Evolutionary conservation across 169 alveolate genomes (phyloP).

Genomic region (Eimeria praecox): DNA sequence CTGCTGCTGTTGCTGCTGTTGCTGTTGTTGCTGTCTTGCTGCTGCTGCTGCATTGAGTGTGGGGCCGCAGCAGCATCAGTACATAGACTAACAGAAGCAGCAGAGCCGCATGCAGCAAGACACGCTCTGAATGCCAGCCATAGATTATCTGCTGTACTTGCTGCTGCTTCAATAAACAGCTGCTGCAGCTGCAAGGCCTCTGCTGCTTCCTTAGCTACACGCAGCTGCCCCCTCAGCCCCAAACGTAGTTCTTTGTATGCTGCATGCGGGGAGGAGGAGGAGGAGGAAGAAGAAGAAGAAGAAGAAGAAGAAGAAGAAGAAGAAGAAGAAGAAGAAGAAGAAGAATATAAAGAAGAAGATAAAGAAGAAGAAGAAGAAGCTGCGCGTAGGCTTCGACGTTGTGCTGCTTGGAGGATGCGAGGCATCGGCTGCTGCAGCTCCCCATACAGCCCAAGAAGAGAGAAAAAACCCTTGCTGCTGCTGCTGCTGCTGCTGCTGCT

Average conservation of each 20-base stretch:
- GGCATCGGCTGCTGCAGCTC: conserved; percentile 63
- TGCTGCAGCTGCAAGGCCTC: conserved; percentile 31
- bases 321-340: neutral
- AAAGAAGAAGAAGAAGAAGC: neutral
- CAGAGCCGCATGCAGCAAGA: conserved; percentile 59
- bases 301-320: neutral
- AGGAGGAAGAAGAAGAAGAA: neutral
- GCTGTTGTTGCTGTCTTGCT: neutral
- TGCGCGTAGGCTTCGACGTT: conserved; percentile 39
- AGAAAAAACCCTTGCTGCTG: neutral
- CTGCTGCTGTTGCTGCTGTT: neutral
- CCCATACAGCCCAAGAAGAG: conserved; percentile 46
- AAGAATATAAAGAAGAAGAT: neutral
- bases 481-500: neutral
- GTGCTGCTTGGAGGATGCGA: conserved; percentile 62
- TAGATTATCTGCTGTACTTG: neutral
- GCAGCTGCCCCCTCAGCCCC: conserved; percentile 60
- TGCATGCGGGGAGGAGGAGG: neutral
- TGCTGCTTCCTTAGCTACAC: conserved; percentile 51
- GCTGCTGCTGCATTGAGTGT: neutral
- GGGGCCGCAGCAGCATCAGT: neutral
- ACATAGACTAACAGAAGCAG: neutral
- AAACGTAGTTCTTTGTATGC: neutral
- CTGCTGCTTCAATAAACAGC: conserved; percentile 29
- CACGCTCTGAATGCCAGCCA: conserved; percentile 42